A percentile compares a stretch with the other conserved stretches of the same genome.
phyloP scores from a whole-genome alignment of 2,329 filamentous ascomycete genomes.

The Pseudogymnoascus destructans region DNA sequence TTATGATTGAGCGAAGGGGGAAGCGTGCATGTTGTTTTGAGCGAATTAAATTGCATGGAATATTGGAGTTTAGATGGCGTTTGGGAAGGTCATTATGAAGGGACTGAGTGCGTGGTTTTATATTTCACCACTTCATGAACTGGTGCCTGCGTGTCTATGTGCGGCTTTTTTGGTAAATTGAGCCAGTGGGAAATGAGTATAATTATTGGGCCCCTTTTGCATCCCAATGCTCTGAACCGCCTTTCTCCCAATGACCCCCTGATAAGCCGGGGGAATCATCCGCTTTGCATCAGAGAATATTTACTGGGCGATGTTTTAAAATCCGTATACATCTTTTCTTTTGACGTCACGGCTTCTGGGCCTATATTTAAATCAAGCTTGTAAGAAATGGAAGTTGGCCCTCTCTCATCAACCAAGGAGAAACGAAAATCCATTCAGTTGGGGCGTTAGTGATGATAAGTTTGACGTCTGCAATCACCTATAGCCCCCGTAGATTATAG shows the following conservation, averaged over 20 bases:
- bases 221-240: background rate
- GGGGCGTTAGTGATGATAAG: no score
- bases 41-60: slow-evolving; percentile 6
- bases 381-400: no score
- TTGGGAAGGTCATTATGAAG: background rate
- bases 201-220: background rate
- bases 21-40: slow-evolving; percentile 3
- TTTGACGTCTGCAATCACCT: no score
- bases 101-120: background rate
- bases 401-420: no score
- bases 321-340: no score
- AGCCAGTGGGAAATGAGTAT: background rate
- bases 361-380: no score
- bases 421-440: no score
- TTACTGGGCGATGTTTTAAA: no score
- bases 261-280: no score
- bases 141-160: background rate
- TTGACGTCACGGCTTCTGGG: no score
- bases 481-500: no score
- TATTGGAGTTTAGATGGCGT: slow-evolving; percentile 4
- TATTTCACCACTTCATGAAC: background rate
- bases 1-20: background rate
- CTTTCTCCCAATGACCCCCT: background rate
- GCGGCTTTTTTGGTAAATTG: background rate
- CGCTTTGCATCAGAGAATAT: no score